Evolutionary conservation across 1,139 yeast species (phyloP), one percentile per base, ranked within the genome.

Genomic region (Maudiozyma humilis): DNA sequence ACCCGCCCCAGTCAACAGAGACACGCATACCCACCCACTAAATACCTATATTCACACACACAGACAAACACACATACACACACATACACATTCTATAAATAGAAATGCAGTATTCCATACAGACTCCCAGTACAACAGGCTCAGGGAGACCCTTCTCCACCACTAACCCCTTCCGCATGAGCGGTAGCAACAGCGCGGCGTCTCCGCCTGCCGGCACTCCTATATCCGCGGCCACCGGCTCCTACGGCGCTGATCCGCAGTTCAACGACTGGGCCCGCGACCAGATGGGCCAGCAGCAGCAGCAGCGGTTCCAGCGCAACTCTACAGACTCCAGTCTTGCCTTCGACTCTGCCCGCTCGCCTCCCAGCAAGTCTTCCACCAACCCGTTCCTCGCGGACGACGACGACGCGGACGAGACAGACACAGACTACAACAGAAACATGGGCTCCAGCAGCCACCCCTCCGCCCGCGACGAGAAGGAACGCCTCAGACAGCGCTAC

Each of bases 91-190:
- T 33, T 23, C 18, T 6, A 37, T 3, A 15, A 30, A n/a, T 17
- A n/a, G 25, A 16, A 17, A 47, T 47, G 50, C 42, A 39, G 13
- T 38, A 44, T 19, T 41, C 53, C 36, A 35, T 47, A 13, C 43
- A 51, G 19, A 47, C 46, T 27, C 49, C 49, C 36, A 36, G 41
- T 18, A 37, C 43, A 17, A 25, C 36, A 32, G 49, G 53, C 16
- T 45, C 48, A 13, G 35, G 50, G 16, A 69, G 79, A 54, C 70
- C 80, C 44, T 69, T 75, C 49, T 76, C 82, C 13, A 68, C 78
- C 25, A 76, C 76, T 55, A 78, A 78, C 52, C 84, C 84, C 16
- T 78, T 78, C 60, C 69, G 84, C 50, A 56, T 53, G 49, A 10
- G 27, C 27, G 27, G 27, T 6, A 23, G 10, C 27, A 10, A n/a